Base-by-base conservation (phyloP, 2,329 filamentous ascomycete genomes). In the Nemania sp. region DNA sequence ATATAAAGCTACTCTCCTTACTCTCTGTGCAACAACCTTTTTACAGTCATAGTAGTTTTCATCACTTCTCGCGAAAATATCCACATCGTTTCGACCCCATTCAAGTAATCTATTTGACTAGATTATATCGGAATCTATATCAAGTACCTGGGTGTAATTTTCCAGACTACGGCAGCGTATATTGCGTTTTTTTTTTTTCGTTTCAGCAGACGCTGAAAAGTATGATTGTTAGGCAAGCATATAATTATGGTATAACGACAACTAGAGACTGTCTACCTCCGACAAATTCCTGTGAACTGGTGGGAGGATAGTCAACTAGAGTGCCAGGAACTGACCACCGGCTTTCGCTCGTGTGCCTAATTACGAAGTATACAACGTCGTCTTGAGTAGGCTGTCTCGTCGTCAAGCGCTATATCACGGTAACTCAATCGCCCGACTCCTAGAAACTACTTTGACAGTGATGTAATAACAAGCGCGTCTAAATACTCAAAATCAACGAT, bases 301-400 rank as follows among this genome's bases (percentile, higher is more conserved):
- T 68, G 64, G 6, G 66, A 64, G 35, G 66, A 64, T 5, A 69
- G 43, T 86, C 84, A 0, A 80, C 78, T 51, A 88, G 76, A 59
- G 86, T 85, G 84, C 80, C 85, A 89, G 87, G 67, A 89, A 88
- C 63, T 87, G 83, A 1, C 83, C 79, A 64, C 84, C 12, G 80
- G 78, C 25, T 84, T 82, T 46, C 83, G 74, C 37, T 77, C 75
- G 54, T 82, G 75, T 74, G 64, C 77, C 79, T 60, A n/a, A n/a
- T n/a, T n/a, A 83, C 80, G 42, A 81, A 78, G n/a, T 80, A 80
- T 17, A 79, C 79, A 29, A 84, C 74, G 55, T 83, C 81, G 54
- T 83, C 80, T 46, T 83, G 69, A n/a, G 83, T 78, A 2, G 80
- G n/a, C n/a, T n/a, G n/a, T 78, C 52, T 83, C 81, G 65, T 83